Evolutionary conservation across 768 basidiomycete genomes (phyloP).

Genomic region (Kwoniella botswanensis): DNA sequence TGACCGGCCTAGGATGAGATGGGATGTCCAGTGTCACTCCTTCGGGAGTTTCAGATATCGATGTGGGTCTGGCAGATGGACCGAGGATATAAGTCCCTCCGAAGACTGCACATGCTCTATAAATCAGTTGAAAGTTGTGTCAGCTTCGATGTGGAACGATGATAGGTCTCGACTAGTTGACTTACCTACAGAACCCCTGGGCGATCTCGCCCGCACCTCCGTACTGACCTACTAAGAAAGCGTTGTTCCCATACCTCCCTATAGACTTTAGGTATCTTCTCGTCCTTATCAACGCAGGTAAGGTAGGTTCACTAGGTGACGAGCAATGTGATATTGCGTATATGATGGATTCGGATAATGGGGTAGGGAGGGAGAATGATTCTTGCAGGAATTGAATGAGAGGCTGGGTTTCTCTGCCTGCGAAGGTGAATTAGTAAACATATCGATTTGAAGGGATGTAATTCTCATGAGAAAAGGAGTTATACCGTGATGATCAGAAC

Average conservation of each 20-base stretch:
- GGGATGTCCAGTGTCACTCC: conserved; percentile 33
- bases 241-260: conserved; percentile 83
- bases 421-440: neutral
- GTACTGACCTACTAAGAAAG: conserved; percentile 93
- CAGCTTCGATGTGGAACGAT: neutral
- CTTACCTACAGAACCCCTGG: conserved; percentile 73
- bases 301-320: conserved; percentile 67
- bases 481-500: no score
- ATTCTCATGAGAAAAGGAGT: no score
- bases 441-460: neutral
- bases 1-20: conserved; percentile 44
- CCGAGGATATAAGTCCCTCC: conserved; percentile 62
- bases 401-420: conserved; percentile 64
- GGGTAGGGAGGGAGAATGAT: conserved; percentile 68
- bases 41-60: conserved; percentile 21
- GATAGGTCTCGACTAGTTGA: conserved; percentile 53
- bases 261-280: conserved; percentile 74
- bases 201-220: conserved; percentile 90
- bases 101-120: conserved; percentile 78
- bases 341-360: conserved; percentile 68
- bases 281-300: conserved; percentile 71
- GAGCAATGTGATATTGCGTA: conserved; percentile 79
- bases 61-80: conserved; percentile 33
- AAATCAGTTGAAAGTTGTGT: neutral
- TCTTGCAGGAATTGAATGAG: conserved; percentile 71